Evolutionary conservation across 1,284 basidiomycete genomes (phyloP).

Genomic region (Trametes hirsuta): DNA sequence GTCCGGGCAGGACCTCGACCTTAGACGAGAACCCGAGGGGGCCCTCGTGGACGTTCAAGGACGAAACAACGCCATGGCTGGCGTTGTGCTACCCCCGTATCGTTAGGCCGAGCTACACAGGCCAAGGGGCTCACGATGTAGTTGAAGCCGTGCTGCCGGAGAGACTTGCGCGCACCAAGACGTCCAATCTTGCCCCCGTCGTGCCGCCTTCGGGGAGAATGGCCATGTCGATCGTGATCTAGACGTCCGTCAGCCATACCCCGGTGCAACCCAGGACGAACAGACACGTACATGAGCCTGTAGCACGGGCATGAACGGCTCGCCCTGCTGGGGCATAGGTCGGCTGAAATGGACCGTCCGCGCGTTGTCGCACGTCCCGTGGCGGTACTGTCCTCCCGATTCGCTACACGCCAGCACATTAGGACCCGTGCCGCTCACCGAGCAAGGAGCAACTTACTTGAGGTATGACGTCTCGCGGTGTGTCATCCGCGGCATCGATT

Average conservation of each 20-base stretch:
- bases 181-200: constrained; percentile 79
- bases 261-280: constrained; percentile 4
- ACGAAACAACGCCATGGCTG: constrained; percentile 83
- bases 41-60: constrained; percentile 80
- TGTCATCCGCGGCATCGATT: constrained; percentile 73
- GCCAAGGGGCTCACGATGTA: constrained; percentile 57
- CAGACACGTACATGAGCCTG: constrained; percentile 85
- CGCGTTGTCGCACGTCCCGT: constrained; percentile 94
- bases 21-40: constrained; percentile 71
- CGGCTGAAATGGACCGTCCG: constrained; percentile 89
- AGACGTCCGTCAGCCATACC: constrained; percentile 18
- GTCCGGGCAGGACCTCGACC: constrained; percentile 75
- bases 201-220: constrained; percentile 92
- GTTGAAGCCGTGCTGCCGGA: constrained; percentile 91
- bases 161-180: constrained; percentile 81
- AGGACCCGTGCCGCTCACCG: constrained; percentile 5
- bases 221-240: constrained; percentile 90
- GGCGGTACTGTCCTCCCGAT: constrained; percentile 87
- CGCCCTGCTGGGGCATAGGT: constrained; percentile 79
- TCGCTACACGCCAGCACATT: constrained; percentile 54
- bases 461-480: constrained; percentile 84
- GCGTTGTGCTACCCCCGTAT: constrained; percentile 68
- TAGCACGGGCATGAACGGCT: constrained; percentile 92
- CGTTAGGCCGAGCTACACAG: constrained; percentile 17
- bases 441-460: constrained; percentile 59